Conservation (phyloP, 2,329 filamentous ascomycete genomes). For the Fusarium praegraminearum region DNA sequence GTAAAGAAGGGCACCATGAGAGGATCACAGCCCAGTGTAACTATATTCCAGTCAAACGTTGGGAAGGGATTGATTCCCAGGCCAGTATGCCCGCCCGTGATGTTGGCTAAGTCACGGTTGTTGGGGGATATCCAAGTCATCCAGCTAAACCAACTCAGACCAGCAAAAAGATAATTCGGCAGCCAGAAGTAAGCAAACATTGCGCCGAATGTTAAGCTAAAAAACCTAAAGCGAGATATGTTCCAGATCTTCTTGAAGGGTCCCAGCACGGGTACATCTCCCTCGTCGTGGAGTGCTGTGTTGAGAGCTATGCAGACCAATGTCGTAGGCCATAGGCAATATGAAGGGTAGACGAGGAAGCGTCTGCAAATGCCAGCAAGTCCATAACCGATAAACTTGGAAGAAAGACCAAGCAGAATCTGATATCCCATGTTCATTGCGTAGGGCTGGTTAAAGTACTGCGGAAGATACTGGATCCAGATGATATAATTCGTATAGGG, state of each 20-base stretch:
- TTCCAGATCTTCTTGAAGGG: constrained; percentile 54
- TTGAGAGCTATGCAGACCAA: constrained; percentile 65
- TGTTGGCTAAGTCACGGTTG: constrained; percentile 53
- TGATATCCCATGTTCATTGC: constrained; percentile 63
- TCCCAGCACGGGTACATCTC: constrained; percentile 45
- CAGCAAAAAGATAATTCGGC: constrained; percentile 63
- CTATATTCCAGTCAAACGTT: constrained; percentile 60
- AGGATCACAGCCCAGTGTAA: constrained; percentile 50
- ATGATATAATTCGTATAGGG: constrained; percentile 65
- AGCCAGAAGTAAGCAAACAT: constrained; percentile 69
- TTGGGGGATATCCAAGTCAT: constrained; percentile 65
- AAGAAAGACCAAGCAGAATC: constrained; percentile 62
- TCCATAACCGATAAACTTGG: constrained; percentile 68
- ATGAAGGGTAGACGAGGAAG: constrained; percentile 65
- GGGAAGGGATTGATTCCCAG: constrained; percentile 57
- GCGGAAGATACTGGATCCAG: constrained; percentile 62
- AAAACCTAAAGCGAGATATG: constrained; percentile 61
- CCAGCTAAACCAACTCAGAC: constrained; percentile 63
- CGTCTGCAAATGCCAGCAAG: constrained; percentile 63
- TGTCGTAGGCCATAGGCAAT: constrained; percentile 66
- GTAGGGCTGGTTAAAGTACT: constrained; percentile 64
- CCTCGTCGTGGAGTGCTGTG: constrained; percentile 60
- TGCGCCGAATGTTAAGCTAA: constrained; percentile 56
- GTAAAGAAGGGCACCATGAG: constrained; percentile 55
- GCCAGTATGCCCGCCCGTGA: constrained; percentile 55